Evolutionary conservation across 2,329 filamentous ascomycete species (phyloP).

Genomic region (Stagonosporopsis chrysanthemi): DNA sequence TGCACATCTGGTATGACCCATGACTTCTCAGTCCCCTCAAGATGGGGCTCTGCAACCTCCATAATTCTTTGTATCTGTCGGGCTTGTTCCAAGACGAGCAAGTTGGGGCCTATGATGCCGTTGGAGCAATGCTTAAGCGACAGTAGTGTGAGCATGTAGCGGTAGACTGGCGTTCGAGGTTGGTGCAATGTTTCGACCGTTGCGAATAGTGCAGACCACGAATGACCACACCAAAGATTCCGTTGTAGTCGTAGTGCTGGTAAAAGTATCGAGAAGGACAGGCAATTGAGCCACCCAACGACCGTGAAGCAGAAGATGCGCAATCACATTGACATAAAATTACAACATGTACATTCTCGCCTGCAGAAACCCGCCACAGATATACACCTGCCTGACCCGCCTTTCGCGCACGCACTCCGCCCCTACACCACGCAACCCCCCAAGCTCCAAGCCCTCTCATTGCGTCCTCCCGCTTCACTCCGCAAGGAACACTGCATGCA

Average conservation of each 20-base stretch:
- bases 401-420: not conserved
- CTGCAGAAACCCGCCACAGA: not conserved
- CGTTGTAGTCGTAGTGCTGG: not conserved
- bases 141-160: not conserved
- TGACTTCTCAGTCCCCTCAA: too few species aligned
- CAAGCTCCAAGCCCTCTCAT: not conserved
- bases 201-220: not conserved
- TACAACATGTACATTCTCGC: too few species aligned
- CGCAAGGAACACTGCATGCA: not conserved
- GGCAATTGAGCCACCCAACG: not conserved
- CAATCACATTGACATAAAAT: too few species aligned
- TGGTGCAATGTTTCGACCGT: not conserved
- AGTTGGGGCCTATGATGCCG: not conserved
- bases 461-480: not conserved
- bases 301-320: too few species aligned
- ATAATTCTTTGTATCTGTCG: constrained; percentile 3
- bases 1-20: constrained; percentile 10
- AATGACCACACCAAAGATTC: too few species aligned
- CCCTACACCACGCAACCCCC: constrained; percentile 3
- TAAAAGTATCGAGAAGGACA: not conserved
- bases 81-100: not conserved
- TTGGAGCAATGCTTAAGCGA: not conserved
- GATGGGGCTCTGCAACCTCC: not conserved
- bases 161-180: not conserved
- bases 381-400: not conserved